Evolutionary conservation across 2,329 filamentous ascomycete species (phyloP), one percentile per base, ranked within the genome.

Genomic region (Neonectria ditissima): DNA sequence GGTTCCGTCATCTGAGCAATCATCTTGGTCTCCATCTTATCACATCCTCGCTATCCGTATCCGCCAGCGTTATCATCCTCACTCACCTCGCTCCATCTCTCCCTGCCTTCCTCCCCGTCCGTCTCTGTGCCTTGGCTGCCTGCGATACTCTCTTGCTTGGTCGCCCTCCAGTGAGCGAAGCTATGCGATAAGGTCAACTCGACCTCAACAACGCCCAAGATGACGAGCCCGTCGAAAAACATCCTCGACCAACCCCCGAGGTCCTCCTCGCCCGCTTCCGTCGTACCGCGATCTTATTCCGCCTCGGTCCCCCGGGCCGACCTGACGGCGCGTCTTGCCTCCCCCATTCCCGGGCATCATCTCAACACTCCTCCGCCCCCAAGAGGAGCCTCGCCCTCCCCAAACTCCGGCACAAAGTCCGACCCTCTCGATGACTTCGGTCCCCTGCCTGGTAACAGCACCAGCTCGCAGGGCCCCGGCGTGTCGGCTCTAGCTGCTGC

Each of bases 401-500:
- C 74, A 6, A 67, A 73, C 51, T 63, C 63, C 44, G 47, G 50
- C 53, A 59, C 63, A 11, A 70, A 60, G 28, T 43, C 69, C n/a
- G 65, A 71, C 39, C 66, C 70, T 43, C 62, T 81, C 37, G 83
- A 82, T 20, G 80, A 77, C 56, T 79, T 88, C 61, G 85, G 89
- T 41, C 90, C 92, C 39, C 84, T 97, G 39, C 84, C 90, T 9
- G 90, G 87, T 63, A 85, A 86, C 56, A 87, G 83, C 67, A 86
- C 87, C 22, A 91, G 88, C 53, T 80, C 88, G 8, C 87, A 90
- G 7, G 93, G 93, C 1, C 94, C 93, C 7, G 93, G 93, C 24
- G 88, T 94, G 52, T 97, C 95, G 26, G 94, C 94, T 65, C 87
- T 98, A 58, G 94, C 95, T 37, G 92, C 92, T 26, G 95, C 93